Conservation (phyloP, 176 grass and related monocot genomes). For the Bonia amplexicaulis region DNA sequence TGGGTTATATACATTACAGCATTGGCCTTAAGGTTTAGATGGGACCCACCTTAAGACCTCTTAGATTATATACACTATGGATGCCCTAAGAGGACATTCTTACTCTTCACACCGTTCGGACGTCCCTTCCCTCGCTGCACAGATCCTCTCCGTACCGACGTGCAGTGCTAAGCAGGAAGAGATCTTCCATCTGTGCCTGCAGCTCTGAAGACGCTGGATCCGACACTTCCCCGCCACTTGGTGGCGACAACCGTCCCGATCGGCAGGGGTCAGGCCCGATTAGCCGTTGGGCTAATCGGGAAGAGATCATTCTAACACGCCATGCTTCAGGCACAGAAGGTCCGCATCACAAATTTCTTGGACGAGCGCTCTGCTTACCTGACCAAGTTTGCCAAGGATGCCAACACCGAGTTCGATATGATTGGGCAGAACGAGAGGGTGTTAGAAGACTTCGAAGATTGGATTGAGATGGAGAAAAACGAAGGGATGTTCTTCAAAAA, state of each 20-base stretch:
- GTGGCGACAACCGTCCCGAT: slow-evolving; percentile 55
- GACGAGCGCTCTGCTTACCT: slow-evolving; percentile 68
- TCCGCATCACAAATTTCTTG: slow-evolving; percentile 69
- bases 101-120: slow-evolving; percentile 52
- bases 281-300: no score
- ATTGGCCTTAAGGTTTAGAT: no score
- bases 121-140: slow-evolving; percentile 33
- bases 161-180: slow-evolving; percentile 28
- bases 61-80: no score
- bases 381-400: slow-evolving; percentile 76
- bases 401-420: slow-evolving; percentile 65
- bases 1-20: no score
- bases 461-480: slow-evolving; percentile 77
- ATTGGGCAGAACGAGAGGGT: slow-evolving; percentile 78
- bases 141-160: slow-evolving; percentile 22
- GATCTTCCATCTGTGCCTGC: slow-evolving; percentile 23
- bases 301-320: no score
- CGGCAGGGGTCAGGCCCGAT: no score
- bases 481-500: slow-evolving; percentile 91
- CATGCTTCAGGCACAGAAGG: slow-evolving; percentile 77
- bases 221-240: slow-evolving; percentile 14
- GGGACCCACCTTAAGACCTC: no score
- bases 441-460: slow-evolving; percentile 75
- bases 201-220: slow-evolving; percentile 44
- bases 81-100: slow-evolving; percentile 70